Conservation (phyloP, 352 stramenopile genomes). For the Globisporangium recalcitrans region DNA sequence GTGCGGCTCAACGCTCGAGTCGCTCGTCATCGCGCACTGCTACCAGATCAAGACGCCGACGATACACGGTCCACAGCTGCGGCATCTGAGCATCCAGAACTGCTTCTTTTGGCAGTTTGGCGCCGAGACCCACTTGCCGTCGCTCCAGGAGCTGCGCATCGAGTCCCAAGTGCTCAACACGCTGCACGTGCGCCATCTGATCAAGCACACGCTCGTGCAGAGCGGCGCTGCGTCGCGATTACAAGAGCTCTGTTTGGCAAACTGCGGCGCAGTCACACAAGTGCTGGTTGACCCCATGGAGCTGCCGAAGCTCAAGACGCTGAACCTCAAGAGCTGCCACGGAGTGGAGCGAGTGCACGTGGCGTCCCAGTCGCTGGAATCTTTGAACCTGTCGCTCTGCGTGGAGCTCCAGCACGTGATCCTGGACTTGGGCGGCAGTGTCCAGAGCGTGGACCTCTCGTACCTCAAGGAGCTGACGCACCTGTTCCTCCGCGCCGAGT, state of each 20-base stretch:
- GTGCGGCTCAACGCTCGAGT: slow-evolving; percentile 29
- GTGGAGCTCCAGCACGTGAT: slow-evolving; percentile 39
- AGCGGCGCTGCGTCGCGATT: slow-evolving; percentile 19
- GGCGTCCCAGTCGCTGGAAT: slow-evolving; percentile 35
- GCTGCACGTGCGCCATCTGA: slow-evolving; percentile 30
- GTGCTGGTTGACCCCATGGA: slow-evolving; percentile 51
- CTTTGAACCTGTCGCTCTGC: slow-evolving; percentile 38
- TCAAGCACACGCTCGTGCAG: slow-evolving; percentile 33
- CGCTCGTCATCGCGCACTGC: slow-evolving; percentile 45
- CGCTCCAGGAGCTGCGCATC: slow-evolving; percentile 39
- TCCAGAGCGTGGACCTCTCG: slow-evolving; percentile 46
- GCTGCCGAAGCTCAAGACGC: slow-evolving; percentile 33
- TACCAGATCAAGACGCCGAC: slow-evolving; percentile 49
- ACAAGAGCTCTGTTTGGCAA: slow-evolving; percentile 28
- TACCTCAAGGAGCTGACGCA: slow-evolving; percentile 55
- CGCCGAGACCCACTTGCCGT: slow-evolving; percentile 34
- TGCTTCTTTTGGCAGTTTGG: slow-evolving; percentile 41
- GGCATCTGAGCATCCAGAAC: slow-evolving; percentile 36
- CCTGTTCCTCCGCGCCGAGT: slow-evolving; percentile 41
- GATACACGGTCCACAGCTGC: slow-evolving; percentile 29
- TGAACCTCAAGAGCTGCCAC: slow-evolving; percentile 41
- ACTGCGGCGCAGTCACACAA: slow-evolving; percentile 54
- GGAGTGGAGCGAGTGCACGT: slow-evolving; percentile 56
- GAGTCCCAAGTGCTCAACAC: slow-evolving; percentile 46
- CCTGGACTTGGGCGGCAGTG: slow-evolving; percentile 34